Base-by-base conservation (phyloP, 495 filamentous ascomycete species). In the Baudoinia panamericana region DNA sequence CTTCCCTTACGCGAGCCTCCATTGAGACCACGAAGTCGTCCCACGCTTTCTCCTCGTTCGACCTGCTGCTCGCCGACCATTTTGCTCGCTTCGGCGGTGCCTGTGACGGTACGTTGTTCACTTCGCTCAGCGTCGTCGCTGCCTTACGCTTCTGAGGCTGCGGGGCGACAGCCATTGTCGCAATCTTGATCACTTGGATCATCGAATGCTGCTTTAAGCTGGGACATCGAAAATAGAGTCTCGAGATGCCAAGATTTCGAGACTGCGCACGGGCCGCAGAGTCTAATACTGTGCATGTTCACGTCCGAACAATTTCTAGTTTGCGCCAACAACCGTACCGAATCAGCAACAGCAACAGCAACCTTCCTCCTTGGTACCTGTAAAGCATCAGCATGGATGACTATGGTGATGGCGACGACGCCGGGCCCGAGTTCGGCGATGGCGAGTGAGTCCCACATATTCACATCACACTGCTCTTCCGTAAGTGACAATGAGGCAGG, bases 361-460 rank as follows among this genome's bases (percentile, higher is more conserved):
- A n/a, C n/a, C n/a, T n/a, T n/a, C n/a, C n/a, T n/a, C n/a, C n/a
- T n/a, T n/a, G n/a, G n/a, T n/a, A n/a, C n/a, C n/a, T n/a, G n/a
- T n/a, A n/a, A n/a, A n/a, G n/a, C n/a, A n/a, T n/a, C n/a, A 54
- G 27, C 29, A 93, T 93, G 85, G 92, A 84, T 57, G 85, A 93
- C 65, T 84, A 78, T 63, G 85, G 77, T 38, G 79, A 76, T 43
- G 71, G 81, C 53, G 70, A 72, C 33, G 77, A 68, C 36, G 76
- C 68, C 21, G 66, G 69, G 41, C 63, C 71, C 20, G 69, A 68
- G 21, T 46, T 27, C 17, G 55, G 45, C 20, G 52, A 48, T 9
- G 51, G 38, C 8, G 55, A 56, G 49, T 54, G 38, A 32, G 58
- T 54, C 30, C 22, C 21, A 20, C 18, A 34, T 22, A 9, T 5